Base-by-base conservation (phyloP, 257 asterid genomes). In the Lycium barbarum region DNA sequence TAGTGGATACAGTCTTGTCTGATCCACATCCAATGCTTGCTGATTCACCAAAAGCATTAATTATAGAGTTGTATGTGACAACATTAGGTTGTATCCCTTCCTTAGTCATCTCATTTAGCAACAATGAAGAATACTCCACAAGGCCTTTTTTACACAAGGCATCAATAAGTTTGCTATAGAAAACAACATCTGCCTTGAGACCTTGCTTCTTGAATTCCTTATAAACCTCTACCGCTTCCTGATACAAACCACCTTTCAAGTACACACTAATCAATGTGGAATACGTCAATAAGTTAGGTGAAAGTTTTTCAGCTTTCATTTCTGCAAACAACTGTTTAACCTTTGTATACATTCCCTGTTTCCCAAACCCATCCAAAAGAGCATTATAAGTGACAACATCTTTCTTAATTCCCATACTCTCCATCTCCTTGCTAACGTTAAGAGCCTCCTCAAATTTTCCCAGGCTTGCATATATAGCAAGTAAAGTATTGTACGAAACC, bases 321-420 rank as follows among this genome's bases (percentile, higher is more conserved):
- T 92, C 96, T 1, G 45, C 86, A 88, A 93, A 95, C 6, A 96
- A 92, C 49, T 93, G 94, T 86, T 91, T 95, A 73, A 96, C 98
- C 91, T 87, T 92, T 40, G 83, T 87, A 40, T 93, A 93, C 94
- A 90, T 90, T 83, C 97, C 98, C 79, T 96, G 98, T 71, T 96
- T 96, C 6, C 98, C 98, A 54, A 93, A 93, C 72, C 99, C 97
- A 88, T 96, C 99, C 67, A 96, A 86, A 70, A 96, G 91, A 2
- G 98, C 96, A 85, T 95, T 96, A 83, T 95, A 96, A 63, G 98
- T 95, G 22, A 96, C 98, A 43, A 96, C 99, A 85, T 96, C 99
- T 87, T 93, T 96, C 89, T 89, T 93, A 76, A 96, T 93, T 87
- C 98, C 98, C 54, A 93, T 88, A 81, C 90, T 86, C 93, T 92